These are phyloP conservation scores for Groenewaldozyma tartarivorans DNA, from an alignment of 805 yeast species.

Conservation along the genomic window DNA sequence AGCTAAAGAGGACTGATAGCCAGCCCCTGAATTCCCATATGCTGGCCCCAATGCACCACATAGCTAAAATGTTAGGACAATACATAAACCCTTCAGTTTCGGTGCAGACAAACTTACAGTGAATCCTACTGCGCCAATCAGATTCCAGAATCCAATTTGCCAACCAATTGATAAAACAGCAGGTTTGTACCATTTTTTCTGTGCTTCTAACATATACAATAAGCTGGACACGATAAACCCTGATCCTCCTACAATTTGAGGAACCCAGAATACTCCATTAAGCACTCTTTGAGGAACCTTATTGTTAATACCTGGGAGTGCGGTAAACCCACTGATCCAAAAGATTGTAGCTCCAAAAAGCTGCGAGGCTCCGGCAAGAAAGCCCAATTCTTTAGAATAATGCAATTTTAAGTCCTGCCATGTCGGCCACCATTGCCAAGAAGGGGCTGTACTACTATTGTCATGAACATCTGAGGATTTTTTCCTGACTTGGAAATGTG, in stretches of 20 bases:
- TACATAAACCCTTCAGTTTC: not conserved
- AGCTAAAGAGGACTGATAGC: conserved; percentile 8
- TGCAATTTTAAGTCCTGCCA: conserved; percentile 6
- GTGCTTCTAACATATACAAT: conserved; percentile 10
- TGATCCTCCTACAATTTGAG: conserved; percentile 12
- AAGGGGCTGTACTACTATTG: not conserved
- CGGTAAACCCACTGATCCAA: conserved; percentile 12
- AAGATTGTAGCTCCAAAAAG: conserved; percentile 10
- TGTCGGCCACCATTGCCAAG: conserved; percentile 10
- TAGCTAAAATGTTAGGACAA: not conserved
- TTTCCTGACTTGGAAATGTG: conserved; percentile 5
- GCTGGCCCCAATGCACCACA: conserved; percentile 14
- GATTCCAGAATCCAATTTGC: conserved; percentile 13
- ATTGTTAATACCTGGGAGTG: conserved; percentile 12
- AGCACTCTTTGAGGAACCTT: conserved; percentile 7
- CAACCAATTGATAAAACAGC: conserved; percentile 10
- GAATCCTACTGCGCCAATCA: conserved; percentile 11
- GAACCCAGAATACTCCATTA: conserved; percentile 12
- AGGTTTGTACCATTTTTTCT: conserved; percentile 10
- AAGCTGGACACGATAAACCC: conserved; percentile 8
- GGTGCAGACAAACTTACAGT: conserved; percentile 1
- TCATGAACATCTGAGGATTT: not conserved
- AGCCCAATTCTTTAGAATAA: conserved; percentile 10
- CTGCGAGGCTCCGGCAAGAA: conserved; percentile 7
- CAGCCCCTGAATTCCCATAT: conserved; percentile 9